Percentiles rank a stretch among this genome's conserved stretches.
Evolutionary conservation across 2,329 filamentous ascomycete species (phyloP).

Genomic region (Apiospora malaysiana): DNA sequence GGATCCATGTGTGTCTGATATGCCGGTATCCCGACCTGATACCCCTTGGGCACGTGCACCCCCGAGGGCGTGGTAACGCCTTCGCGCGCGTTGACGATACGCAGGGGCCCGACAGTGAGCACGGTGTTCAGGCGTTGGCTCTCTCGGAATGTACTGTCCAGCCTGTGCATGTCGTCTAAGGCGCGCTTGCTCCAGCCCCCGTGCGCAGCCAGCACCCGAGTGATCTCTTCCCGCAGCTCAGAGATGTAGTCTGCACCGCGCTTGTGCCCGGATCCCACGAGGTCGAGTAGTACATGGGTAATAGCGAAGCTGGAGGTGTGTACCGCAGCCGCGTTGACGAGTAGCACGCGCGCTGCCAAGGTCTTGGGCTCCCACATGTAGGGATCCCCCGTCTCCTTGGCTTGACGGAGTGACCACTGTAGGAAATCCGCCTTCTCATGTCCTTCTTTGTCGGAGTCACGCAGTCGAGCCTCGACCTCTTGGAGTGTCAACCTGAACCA

Average conservation of each 20-base stretch:
- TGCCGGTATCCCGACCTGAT: slow-evolving; percentile 37
- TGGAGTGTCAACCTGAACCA: slow-evolving; percentile 28
- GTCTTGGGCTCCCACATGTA: slow-evolving; percentile 29
- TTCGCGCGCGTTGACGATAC: slow-evolving; percentile 33
- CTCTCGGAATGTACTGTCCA: slow-evolving; percentile 50
- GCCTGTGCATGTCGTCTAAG: slow-evolving; percentile 42
- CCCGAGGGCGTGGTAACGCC: slow-evolving; percentile 43
- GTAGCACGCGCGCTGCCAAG: slow-evolving; percentile 38
- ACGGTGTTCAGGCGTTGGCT: slow-evolving; percentile 44
- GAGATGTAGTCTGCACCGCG: slow-evolving; percentile 41
- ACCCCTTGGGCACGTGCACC: slow-evolving; percentile 39
- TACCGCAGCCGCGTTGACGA: slow-evolving; percentile 46
- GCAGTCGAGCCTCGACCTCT: slow-evolving; percentile 32
- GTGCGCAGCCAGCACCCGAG: slow-evolving; percentile 36
- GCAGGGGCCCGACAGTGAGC: slow-evolving; percentile 35
- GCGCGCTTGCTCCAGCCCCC: slow-evolving; percentile 42
- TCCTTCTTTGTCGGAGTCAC: slow-evolving; percentile 14
- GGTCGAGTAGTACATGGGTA: slow-evolving; percentile 46
- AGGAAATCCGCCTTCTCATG: slow-evolving; percentile 30
- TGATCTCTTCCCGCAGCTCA: slow-evolving; percentile 52
- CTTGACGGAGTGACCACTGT: slow-evolving; percentile 31
- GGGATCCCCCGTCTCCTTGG: slow-evolving; percentile 28
- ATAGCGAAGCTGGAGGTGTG: slow-evolving; percentile 44
- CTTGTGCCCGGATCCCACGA: slow-evolving; percentile 43
- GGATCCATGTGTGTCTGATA: slow-evolving; percentile 45